Percentiles rank a stretch among this genome's conserved stretches.
phyloP scores from a whole-genome alignment of 495 filamentous ascomycete genomes.

The Podospora conica region DNA sequence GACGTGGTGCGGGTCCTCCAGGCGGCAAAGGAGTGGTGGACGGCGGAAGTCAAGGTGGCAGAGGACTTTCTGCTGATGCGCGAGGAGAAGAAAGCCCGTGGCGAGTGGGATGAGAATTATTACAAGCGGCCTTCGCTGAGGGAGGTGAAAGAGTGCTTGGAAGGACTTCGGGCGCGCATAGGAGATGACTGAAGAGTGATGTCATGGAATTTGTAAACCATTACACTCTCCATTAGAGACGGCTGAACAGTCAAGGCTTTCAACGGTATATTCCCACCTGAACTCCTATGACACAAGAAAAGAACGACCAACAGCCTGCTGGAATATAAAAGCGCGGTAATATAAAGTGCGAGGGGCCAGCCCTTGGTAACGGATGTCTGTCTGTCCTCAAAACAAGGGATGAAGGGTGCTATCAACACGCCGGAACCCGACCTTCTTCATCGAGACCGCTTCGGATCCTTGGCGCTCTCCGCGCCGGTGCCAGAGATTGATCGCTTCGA shows the following conservation, averaged over 20 bases:
- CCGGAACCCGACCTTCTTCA: neutral
- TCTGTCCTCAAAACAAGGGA: neutral
- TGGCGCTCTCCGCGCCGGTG: conserved; percentile 11
- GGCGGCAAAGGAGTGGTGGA: conserved; percentile 37
- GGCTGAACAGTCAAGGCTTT: no score
- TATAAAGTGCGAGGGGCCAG: neutral
- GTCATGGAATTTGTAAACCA: no score
- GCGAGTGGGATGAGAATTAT: conserved; percentile 39
- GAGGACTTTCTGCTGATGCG: conserved; percentile 34
- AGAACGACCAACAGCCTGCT: neutral
- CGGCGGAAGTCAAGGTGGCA: conserved; percentile 33
- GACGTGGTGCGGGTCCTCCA: conserved; percentile 25
- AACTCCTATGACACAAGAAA: neutral
- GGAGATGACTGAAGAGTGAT: neutral
- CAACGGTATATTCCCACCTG: neutral
- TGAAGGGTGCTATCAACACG: no score
- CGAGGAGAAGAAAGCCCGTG: conserved; percentile 23
- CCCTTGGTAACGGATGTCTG: neutral
- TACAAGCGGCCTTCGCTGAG: conserved; percentile 33
- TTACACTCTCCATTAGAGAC: no score
- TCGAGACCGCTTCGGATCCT: conserved; percentile 16
- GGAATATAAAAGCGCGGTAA: neutral
- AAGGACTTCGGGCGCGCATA: neutral
- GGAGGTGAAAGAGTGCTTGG: conserved; percentile 23
- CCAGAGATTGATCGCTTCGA: conserved; percentile 21